Conservation (phyloP, 2,329 filamentous ascomycete species). For the Emericellopsis atlantica region DNA sequence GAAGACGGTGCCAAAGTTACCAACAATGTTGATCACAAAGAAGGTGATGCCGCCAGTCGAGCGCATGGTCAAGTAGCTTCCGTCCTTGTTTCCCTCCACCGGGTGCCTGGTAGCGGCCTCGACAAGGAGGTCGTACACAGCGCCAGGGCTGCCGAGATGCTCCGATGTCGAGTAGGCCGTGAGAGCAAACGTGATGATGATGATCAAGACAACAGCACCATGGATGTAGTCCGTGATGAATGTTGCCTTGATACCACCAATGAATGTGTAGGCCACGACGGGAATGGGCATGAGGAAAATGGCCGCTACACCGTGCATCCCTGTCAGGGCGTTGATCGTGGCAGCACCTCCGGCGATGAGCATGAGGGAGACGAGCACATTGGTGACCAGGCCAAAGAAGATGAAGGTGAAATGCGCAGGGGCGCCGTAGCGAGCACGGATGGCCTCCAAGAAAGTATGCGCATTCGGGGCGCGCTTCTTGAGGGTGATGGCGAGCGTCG, state of each 20-base stretch:
- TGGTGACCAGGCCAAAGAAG: conserved; percentile 70
- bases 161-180: conserved; percentile 63
- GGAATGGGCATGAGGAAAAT: conserved; percentile 75
- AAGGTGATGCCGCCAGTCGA: conserved; percentile 59
- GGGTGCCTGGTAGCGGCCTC: conserved; percentile 55
- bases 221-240: conserved; percentile 82
- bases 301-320: conserved; percentile 55
- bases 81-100: conserved; percentile 61
- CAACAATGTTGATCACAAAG: conserved; percentile 65
- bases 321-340: conserved; percentile 38
- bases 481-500: conserved; percentile 79
- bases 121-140: conserved; percentile 63
- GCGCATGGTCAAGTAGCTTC: conserved; percentile 52
- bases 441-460: conserved; percentile 74
- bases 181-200: conserved; percentile 77
- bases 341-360: conserved; percentile 63
- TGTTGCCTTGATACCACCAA: conserved; percentile 74
- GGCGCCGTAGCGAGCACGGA: conserved; percentile 65
- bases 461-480: conserved; percentile 82
- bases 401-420: conserved; percentile 67
- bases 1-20: conserved; percentile 77
- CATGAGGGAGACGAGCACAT: conserved; percentile 83
- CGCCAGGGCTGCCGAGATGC: conserved; percentile 56
- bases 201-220: conserved; percentile 71
- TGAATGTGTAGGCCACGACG: conserved; percentile 68